Conservation (phyloP, 2,329 filamentous ascomycete species). For the Fusarium humuli region DNA sequence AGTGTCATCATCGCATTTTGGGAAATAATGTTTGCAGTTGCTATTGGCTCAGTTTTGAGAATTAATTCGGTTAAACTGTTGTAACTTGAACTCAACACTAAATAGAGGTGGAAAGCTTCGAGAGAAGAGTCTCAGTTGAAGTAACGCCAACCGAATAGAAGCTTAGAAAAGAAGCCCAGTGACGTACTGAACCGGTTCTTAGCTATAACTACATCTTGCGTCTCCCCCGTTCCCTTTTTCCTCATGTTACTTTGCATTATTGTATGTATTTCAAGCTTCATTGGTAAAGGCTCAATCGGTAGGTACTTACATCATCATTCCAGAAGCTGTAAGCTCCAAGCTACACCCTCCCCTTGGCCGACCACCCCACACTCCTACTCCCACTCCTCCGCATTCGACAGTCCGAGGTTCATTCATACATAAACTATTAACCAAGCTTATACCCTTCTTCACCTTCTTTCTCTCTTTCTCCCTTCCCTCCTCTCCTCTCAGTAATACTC, state of each 20-base stretch:
- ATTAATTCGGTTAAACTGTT: not conserved
- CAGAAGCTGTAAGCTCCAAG: constrained; percentile 9
- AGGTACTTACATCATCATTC: constrained; percentile 16
- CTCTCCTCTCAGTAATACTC: not conserved
- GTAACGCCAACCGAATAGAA: constrained; percentile 2
- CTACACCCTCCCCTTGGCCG: constrained; percentile 43
- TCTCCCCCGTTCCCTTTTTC: not conserved
- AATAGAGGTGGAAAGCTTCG: constrained; percentile 15
- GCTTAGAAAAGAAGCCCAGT: constrained; percentile 21
- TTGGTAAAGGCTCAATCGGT: not conserved
- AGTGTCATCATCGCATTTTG: not conserved
- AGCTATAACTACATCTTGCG: not conserved
- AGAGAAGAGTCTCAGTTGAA: constrained; percentile 12
- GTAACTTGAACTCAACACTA: not conserved
- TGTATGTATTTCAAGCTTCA: not conserved
- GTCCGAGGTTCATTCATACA: constrained; percentile 28
- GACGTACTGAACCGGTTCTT: constrained; percentile 21
- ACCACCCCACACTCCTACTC: constrained; percentile 38
- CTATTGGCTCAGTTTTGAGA: not conserved
- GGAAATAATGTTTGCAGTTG: not conserved
- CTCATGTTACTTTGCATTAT: not conserved
- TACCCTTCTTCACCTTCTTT: constrained; percentile 8
- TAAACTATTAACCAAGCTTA: constrained; percentile 3
- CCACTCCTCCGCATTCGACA: constrained; percentile 38
- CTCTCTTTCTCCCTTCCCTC: not conserved